Conservation (phyloP, 371 early-diverging fungal species). For the Mucor indicus region DNA sequence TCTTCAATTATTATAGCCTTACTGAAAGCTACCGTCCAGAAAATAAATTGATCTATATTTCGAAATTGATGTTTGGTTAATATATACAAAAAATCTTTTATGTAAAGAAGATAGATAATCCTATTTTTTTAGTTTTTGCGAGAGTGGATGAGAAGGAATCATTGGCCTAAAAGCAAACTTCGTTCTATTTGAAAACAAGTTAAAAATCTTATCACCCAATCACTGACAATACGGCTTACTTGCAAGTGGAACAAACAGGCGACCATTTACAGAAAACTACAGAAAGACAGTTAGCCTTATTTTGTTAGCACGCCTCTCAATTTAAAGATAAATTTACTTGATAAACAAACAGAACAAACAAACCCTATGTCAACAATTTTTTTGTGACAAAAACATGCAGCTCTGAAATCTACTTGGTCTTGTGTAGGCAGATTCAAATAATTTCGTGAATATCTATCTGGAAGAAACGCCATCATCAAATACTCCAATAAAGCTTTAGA, state of each 20-base stretch:
- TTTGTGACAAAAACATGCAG: slow-evolving; percentile 96
- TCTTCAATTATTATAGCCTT: too few species aligned
- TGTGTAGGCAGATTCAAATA: slow-evolving; percentile 72
- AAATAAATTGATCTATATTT: too few species aligned
- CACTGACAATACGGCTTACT: slow-evolving; percentile 32
- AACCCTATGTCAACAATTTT: slow-evolving; percentile 87
- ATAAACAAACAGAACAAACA: slow-evolving; percentile 95
- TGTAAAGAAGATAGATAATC: neutral
- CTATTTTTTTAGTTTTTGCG: neutral
- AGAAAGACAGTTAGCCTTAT: neutral
- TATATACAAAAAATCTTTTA: too few species aligned
- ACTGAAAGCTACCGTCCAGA: too few species aligned
- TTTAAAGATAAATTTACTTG: slow-evolving; percentile 64
- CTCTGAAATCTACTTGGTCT: slow-evolving; percentile 88
- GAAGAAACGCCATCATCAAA: slow-evolving; percentile 86
- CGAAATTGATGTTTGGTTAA: too few species aligned
- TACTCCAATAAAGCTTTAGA: slow-evolving; percentile 73
- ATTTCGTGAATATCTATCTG: slow-evolving; percentile 73
- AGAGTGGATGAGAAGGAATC: slow-evolving; percentile 2
- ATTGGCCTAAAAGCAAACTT: slow-evolving; percentile 67
- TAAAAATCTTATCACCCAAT: neutral
- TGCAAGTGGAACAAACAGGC: slow-evolving; percentile 79
- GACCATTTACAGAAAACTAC: slow-evolving; percentile 75
- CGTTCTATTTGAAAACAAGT: slow-evolving; percentile 43
- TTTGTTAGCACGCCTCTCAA: neutral